Base-by-base conservation (phyloP, 208 protist genomes). In the Trypanosoma congolense region DNA sequence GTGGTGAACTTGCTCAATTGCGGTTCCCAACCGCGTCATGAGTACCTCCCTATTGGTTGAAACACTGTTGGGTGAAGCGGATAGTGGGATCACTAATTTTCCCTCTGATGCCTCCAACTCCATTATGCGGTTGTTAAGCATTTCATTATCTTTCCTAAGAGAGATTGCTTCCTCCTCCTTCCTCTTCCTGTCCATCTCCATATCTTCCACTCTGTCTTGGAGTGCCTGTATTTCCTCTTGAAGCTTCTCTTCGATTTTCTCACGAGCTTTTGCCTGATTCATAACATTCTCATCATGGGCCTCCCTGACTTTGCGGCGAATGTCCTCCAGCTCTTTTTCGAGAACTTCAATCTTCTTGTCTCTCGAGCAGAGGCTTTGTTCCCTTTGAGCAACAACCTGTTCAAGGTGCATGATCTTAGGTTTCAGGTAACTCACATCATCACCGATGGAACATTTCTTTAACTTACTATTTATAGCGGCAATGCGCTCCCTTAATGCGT, bases 331-430 rank as follows among this genome's bases (percentile, higher is more conserved):
- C 8, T 57, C 35, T 2, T 2, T 4, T 21, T 52, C 6, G 12
- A 50, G 31, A 31, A 38, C 3, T 19, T 30, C 44, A 44, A 61
- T 52, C 31, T 25, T 24, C 12, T 61, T 19, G 2, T 40, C 44
- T 30, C 41, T 52, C 9, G 0, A 29, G 19, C 26, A n/a, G 2
- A 61, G 24, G 10, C 35, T 30, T 4, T 50, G n/a, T 31, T 52
- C 56, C 56, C 48, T 61, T 25, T 61, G 46, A 25, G 8, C 18
- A 18, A 45, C 49, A 33, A 47, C 24, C 10, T 24, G 12, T 19
- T 25, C 42, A 25, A 46, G 42, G 10, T 24, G 42, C n/a, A n/a
- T n/a, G 5, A 46, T 46, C 21, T n/a, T 46, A 24, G 42, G 21
- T 6, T 25, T 46, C 8, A 19, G 12, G 14, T 14, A 14, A 46